Percentiles rank a stretch among this genome's conserved stretches.
phyloP scores from a whole-genome alignment of 2,329 filamentous ascomycete species.

The Ceratocystis colombiana region DNA sequence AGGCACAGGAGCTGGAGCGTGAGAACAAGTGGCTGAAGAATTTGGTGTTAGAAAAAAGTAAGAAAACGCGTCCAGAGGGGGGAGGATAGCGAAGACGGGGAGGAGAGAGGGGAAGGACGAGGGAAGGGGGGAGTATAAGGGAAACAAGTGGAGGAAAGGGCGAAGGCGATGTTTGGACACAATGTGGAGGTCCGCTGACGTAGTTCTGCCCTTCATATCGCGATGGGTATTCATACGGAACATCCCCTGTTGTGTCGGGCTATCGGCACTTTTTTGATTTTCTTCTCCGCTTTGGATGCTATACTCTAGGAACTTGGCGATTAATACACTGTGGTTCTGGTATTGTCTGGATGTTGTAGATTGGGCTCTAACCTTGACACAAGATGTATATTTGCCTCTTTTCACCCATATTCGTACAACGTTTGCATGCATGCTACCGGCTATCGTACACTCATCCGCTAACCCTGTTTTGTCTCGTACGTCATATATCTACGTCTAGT shows the following conservation, averaged over 20 bases:
- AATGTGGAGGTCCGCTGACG: too few species aligned
- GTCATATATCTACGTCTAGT: neutral
- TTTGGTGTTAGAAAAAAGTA: conserved; percentile 45
- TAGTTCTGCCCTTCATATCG: too few species aligned
- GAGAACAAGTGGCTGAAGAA: conserved; percentile 54
- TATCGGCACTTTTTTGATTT: too few species aligned
- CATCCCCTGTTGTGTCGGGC: too few species aligned
- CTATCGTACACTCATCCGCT: conserved; percentile 14
- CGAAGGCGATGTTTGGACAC: too few species aligned
- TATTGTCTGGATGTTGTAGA: too few species aligned
- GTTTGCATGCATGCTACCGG: neutral
- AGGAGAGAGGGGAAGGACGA: neutral
- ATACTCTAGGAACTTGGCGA: too few species aligned
- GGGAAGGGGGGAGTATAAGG: neutral
- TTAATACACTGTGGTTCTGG: too few species aligned
- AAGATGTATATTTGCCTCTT: neutral
- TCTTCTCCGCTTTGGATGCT: too few species aligned
- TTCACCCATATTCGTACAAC: conserved; percentile 1
- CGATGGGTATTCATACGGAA: too few species aligned
- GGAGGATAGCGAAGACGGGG: neutral
- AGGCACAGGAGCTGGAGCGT: conserved; percentile 46
- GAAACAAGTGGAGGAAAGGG: too few species aligned
- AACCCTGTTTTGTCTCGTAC: neutral
- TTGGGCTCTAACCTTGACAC: too few species aligned
- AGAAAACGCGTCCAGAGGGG: neutral